Percentiles rank a stretch among this genome's conserved stretches.
phyloP scores from a whole-genome alignment of 1,139 yeast species.

The Casaregolazyma lundiana region DNA sequence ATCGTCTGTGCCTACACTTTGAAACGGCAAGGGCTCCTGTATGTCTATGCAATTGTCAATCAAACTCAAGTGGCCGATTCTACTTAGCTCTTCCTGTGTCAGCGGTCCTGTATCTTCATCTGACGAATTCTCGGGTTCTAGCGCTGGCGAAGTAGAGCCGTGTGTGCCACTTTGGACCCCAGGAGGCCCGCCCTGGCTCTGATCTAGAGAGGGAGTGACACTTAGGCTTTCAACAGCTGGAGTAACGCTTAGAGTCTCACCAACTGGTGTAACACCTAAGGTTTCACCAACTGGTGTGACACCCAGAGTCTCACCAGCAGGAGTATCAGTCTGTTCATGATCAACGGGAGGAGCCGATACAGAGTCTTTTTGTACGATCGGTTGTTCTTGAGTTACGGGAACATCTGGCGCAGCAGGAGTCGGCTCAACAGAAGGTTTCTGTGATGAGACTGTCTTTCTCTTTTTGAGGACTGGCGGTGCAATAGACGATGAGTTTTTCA shows the following conservation, averaged over 20 bases:
- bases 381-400: background rate
- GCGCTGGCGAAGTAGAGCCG: background rate
- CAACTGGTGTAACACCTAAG: background rate
- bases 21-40: background rate
- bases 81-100: background rate
- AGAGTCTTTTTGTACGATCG: no score
- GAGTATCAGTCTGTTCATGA: no score
- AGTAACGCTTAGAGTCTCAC: background rate
- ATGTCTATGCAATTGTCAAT: conserved; percentile 2
- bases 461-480: conserved; percentile 2
- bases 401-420: background rate
- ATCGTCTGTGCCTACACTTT: background rate
- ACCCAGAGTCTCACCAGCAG: background rate
- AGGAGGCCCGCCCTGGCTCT: background rate
- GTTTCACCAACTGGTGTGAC: background rate
- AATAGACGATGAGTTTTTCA: conserved; percentile 4
- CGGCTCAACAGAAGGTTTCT: background rate
- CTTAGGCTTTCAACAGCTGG: background rate
- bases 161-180: background rate
- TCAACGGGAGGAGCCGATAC: no score
- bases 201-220: background rate
- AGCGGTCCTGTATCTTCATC: background rate
- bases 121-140: background rate
- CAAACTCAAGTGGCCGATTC: conserved; percentile 5
- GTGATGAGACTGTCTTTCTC: background rate